A percentile compares a stretch with the other conserved stretches of the same genome.
Conservation (phyloP, 179 eudicot genomes). For the Heliamphora pulchella region DNA sequence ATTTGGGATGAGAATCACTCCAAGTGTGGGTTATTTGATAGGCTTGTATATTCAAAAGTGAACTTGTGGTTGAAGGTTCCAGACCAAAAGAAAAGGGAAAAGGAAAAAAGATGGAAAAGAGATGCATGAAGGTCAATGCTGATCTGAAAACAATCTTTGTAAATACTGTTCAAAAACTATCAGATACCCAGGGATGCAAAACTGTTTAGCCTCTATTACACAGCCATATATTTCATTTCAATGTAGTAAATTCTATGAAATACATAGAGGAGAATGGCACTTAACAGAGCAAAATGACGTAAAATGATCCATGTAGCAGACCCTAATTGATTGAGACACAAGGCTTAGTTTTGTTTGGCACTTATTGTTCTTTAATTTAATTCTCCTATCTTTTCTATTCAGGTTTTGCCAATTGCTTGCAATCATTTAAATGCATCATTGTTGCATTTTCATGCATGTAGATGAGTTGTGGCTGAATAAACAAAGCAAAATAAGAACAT, state of each 20-base stretch:
- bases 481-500: neutral
- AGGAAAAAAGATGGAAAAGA: neutral
- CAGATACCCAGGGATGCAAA: neutral
- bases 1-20: neutral
- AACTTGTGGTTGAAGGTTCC: neutral
- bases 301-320: too few relatives aligned
- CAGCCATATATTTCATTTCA: neutral
- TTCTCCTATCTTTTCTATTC: neutral
- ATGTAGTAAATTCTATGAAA: neutral
- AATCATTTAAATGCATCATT: neutral
- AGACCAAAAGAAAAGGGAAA: too few relatives aligned
- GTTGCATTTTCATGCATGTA: neutral
- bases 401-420: neutral
- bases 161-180: neutral
- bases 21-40: neutral
- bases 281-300: too few relatives aligned
- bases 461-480: constrained; percentile 1
- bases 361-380: neutral
- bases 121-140: neutral
- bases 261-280: neutral
- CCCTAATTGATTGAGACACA: too few relatives aligned
- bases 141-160: neutral
- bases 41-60: neutral
- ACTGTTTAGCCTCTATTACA: neutral
- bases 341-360: too few relatives aligned